Evolutionary conservation across 1,139 yeast genomes (phyloP).

Genomic region (Hyphopichia burtonii): DNA sequence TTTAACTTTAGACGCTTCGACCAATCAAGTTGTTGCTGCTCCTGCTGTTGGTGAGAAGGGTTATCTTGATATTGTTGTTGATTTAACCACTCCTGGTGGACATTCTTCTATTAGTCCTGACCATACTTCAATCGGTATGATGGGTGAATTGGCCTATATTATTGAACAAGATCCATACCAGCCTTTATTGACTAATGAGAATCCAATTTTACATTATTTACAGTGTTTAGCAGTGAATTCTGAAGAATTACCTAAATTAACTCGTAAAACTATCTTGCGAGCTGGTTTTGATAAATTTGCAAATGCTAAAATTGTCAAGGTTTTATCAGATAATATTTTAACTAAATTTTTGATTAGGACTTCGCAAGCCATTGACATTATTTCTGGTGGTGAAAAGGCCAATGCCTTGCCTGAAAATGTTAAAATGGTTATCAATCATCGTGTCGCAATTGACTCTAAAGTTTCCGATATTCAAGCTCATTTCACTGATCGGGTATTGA

Average conservation of each 20-base stretch:
- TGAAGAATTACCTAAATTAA: slow-evolving; percentile 17
- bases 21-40: slow-evolving; percentile 35
- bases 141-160: slow-evolving; percentile 37
- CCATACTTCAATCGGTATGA: slow-evolving; percentile 45
- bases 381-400: slow-evolving; percentile 39
- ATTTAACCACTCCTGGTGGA: slow-evolving; percentile 44
- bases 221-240: slow-evolving; percentile 40
- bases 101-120: slow-evolving; percentile 48
- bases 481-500: slow-evolving; percentile 20
- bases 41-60: slow-evolving; percentile 47
- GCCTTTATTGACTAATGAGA: slow-evolving; percentile 29
- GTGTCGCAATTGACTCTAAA: slow-evolving; percentile 31
- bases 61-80: slow-evolving; percentile 29
- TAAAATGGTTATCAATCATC: slow-evolving; percentile 30
- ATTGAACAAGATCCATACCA: slow-evolving; percentile 39
- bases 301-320: slow-evolving; percentile 24
- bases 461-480: slow-evolving; percentile 22
- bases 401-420: slow-evolving; percentile 43
- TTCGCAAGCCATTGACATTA: slow-evolving; percentile 38
- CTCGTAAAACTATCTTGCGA: slow-evolving; percentile 28
- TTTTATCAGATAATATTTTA: slow-evolving; percentile 13
- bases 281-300: slow-evolving; percentile 35
- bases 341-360: slow-evolving; percentile 31
- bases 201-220: slow-evolving; percentile 31
- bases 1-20: slow-evolving; percentile 22